Base-by-base conservation (phyloP, 139 green algal genomes). In the Haematococcus lacustris region DNA sequence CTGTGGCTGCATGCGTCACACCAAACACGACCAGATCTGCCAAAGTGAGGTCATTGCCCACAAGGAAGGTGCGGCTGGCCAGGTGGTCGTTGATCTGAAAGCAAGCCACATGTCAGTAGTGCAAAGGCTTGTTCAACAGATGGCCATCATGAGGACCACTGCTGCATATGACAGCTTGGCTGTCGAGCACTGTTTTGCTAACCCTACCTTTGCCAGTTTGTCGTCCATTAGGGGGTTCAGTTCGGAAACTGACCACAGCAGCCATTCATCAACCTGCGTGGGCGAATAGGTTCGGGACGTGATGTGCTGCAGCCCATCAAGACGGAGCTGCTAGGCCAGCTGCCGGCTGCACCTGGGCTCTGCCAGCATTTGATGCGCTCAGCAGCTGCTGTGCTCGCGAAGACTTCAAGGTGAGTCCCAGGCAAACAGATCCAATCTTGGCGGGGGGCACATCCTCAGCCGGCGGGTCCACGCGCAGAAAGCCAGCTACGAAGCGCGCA, bases 1-100 rank as follows among this genome's bases (percentile, higher is more conserved):
- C 84, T 67, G 68, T 73, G 37, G 79, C 82, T 21, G 77, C 68
- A 26, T 90, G 82, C 26, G 85, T 32, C n/a, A 70, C 33, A 3
- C 66, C 82, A 61, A 74, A 86, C 1, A 85, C 60, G 6, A 83
- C 53, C 0, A 90, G 63, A 53, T 90, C 85, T 28, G 85, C 85
- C 9, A 90, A 37, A 3, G 75, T 88, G 63, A 69, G 63, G 0
- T 38, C 26, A 9, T 40, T 33, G n/a, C 76, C 74, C 4, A 75
- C 75, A 1, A 88, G 71, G 66, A 71, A 85, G n/a, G 74, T 81
- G 41, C 79, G 71, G 35, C 71, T 70, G 1, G 43, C 26, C 30
- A 88, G 60, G 30, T 77, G 41, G 1, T 76, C 71, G 28, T 85
- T 85, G 13, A 83, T 4, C 71, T 84, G 78, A 40, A 4, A 43